phyloP scores from a whole-genome alignment of 176 grass and related monocot genomes.

The Rhynchospora pubera region DNA sequence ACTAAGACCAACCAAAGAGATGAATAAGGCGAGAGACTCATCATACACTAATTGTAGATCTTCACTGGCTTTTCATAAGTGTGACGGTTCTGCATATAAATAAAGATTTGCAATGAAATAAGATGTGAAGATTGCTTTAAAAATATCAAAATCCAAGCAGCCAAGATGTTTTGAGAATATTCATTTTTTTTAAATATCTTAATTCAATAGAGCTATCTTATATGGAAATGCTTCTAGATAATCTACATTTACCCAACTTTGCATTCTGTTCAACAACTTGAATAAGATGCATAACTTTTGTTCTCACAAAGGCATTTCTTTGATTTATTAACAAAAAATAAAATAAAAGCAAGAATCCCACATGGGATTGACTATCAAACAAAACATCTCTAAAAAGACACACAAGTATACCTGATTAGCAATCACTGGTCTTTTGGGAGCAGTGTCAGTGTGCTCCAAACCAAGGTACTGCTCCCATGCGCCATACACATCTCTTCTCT shows the following conservation, averaged over 20 bases:
- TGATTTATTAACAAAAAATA: not conserved
- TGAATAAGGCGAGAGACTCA: not conserved
- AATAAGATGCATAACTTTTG: not conserved
- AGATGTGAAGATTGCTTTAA: not conserved
- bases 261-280: not conserved
- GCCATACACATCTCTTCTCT: conserved; percentile 94
- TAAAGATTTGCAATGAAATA: conserved; percentile 14
- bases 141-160: not conserved
- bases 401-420: conserved; percentile 53
- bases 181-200: not conserved
- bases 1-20: not conserved
- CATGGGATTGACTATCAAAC: not conserved
- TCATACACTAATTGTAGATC: conserved; percentile 61
- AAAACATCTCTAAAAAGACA: not conserved
- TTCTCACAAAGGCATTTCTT: not conserved
- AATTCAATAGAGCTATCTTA: not conserved
- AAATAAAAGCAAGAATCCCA: not conserved
- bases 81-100: conserved; percentile 69
- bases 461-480: conserved; percentile 99
- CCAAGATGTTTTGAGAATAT: not conserved
- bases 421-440: conserved; percentile 73
- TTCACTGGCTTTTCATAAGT: conserved; percentile 64
- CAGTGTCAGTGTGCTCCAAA: conserved; percentile 71
- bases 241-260: not conserved
- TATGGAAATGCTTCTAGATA: not conserved